Evolutionary conservation across 1,139 yeast genomes (phyloP).

Genomic region (Scheffersomyces lignicola): DNA sequence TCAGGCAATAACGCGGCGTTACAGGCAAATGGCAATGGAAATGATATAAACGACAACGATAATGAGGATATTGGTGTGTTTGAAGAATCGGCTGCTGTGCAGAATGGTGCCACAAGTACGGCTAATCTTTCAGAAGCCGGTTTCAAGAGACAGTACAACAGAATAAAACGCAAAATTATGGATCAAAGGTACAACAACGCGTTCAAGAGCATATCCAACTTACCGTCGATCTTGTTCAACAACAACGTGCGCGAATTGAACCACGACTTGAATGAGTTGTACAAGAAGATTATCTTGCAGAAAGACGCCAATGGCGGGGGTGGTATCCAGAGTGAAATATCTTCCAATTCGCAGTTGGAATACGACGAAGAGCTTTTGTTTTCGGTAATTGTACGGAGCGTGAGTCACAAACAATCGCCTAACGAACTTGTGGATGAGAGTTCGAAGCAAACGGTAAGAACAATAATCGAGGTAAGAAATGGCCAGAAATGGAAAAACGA

Average conservation of each 20-base stretch:
- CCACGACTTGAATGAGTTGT: constrained; percentile 28
- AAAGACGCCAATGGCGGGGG: constrained; percentile 14
- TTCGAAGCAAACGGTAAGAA: constrained; percentile 7
- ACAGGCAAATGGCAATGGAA: constrained; percentile 8
- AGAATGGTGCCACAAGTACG: constrained; percentile 10
- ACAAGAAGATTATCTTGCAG: constrained; percentile 16
- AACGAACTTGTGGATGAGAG: constrained; percentile 8
- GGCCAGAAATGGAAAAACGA: constrained; percentile 43
- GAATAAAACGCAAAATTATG: constrained; percentile 30
- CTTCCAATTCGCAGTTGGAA: constrained; percentile 28
- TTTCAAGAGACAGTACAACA: constrained; percentile 34
- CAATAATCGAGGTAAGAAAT: constrained; percentile 42
- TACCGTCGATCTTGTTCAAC: constrained; percentile 41
- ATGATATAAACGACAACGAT: constrained; percentile 38
- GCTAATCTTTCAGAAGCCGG: constrained; percentile 32
- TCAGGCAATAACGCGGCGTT: not conserved
- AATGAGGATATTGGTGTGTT: constrained; percentile 41
- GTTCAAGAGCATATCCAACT: constrained; percentile 33
- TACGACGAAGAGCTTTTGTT: constrained; percentile 42
- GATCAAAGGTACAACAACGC: constrained; percentile 40
- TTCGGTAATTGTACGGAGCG: constrained; percentile 34
- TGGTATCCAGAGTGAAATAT: constrained; percentile 19
- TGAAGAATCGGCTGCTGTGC: constrained; percentile 21
- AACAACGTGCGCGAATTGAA: constrained; percentile 32
- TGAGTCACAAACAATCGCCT: constrained; percentile 20